Evolutionary conservation across 164 flowering plant genomes (phyloP).

Genomic region (Kingdonia uniflora): DNA sequence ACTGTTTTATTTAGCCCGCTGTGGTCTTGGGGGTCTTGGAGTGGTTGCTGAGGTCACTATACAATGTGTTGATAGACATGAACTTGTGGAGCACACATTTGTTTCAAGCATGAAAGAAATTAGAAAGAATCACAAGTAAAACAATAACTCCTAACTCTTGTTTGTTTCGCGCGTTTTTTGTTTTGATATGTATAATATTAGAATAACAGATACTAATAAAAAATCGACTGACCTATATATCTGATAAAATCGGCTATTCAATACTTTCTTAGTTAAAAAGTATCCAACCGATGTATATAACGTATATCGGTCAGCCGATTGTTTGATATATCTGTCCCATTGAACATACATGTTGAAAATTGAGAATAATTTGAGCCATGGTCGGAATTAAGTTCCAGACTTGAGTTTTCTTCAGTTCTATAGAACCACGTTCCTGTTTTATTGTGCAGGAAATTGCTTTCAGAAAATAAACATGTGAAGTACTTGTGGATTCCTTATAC

Average conservation of each 20-base stretch:
- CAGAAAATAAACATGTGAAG: constrained; percentile 94
- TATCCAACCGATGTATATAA: too few species aligned
- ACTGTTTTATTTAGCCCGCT: constrained; percentile 86
- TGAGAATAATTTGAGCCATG: too few species aligned
- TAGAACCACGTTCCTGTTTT: background rate
- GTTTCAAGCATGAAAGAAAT: constrained; percentile 72
- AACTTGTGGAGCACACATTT: constrained; percentile 92
- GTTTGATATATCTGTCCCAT: too few species aligned
- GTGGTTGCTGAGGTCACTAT: constrained; percentile 97
- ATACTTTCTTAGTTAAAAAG: too few species aligned
- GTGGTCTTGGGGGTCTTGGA: constrained; percentile 98
- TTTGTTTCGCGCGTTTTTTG: too few species aligned
- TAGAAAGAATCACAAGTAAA: constrained; percentile 90
- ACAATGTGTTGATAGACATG: constrained; percentile 92
- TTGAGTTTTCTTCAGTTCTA: background rate
- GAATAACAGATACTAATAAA: too few species aligned
- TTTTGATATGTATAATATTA: too few species aligned
- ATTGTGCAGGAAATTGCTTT: constrained; percentile 62
- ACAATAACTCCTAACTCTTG: too few species aligned
- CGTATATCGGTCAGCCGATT: too few species aligned
- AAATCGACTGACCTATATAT: too few species aligned
- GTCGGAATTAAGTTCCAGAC: background rate
- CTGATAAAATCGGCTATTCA: too few species aligned
- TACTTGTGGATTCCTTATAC: constrained; percentile 93
- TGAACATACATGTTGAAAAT: too few species aligned